Percentiles rank a stretch among this genome's conserved stretches.
Evolutionary conservation across 2,329 filamentous ascomycete species (phyloP).

Genomic region (Lithohypha guttulata): DNA sequence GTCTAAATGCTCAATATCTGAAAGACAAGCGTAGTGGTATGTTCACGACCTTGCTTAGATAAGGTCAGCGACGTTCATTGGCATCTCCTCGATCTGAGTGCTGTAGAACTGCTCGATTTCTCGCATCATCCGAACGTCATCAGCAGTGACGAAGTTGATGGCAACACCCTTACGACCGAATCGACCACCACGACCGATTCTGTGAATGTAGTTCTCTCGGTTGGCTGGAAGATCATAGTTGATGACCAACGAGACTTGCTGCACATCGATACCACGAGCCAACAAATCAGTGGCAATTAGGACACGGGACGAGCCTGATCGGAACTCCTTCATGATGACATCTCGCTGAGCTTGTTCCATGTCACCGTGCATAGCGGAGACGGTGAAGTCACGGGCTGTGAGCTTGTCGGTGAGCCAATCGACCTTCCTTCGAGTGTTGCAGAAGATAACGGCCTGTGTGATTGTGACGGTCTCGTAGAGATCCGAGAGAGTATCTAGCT

Average conservation of each 20-base stretch:
- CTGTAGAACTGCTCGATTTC: conserved; percentile 99
- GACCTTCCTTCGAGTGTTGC: conserved; percentile 97
- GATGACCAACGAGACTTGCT: conserved; percentile 99
- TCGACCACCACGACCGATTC: conserved; percentile 98
- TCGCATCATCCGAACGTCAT: conserved; percentile 99
- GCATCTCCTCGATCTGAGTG: conserved; percentile 99
- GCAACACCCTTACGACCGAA: conserved; percentile 99
- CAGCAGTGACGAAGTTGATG: conserved; percentile 99
- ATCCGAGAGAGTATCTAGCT: conserved; percentile 96
- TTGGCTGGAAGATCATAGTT: conserved; percentile 99
- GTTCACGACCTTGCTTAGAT: conserved; percentile 20
- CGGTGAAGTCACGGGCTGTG: conserved; percentile 94
- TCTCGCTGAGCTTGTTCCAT: conserved; percentile 98
- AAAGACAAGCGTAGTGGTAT: conserved; percentile 10
- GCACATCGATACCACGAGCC: conserved; percentile 98
- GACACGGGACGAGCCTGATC: conserved; percentile 94
- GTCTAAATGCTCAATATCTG: conserved; percentile 17
- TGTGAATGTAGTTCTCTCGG: conserved; percentile 99
- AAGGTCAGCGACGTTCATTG: conserved; percentile 66
- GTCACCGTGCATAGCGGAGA: conserved; percentile 99
- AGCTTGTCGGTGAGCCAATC: conserved; percentile 99
- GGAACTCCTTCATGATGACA: conserved; percentile 99
- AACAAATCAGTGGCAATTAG: conserved; percentile 95
- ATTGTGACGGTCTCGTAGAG: conserved; percentile 98
- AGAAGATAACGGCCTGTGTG: conserved; percentile 98